Evolutionary conservation across 257 asterid species (phyloP).

Genomic region (Linaria vulgaris): DNA sequence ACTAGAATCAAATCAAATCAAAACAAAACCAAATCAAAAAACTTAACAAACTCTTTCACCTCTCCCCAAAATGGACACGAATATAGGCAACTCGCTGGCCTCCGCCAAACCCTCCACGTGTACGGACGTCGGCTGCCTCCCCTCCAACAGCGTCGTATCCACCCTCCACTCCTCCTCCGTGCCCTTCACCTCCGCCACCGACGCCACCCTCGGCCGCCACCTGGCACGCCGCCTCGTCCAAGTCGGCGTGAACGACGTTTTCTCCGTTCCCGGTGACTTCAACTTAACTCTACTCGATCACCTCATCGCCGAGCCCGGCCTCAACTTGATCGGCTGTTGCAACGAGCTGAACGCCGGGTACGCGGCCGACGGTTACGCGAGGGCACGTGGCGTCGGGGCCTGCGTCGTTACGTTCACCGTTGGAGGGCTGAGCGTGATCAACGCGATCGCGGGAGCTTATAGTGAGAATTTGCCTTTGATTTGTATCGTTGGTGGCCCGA

Average conservation of each 20-base stretch:
- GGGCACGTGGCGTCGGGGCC: slow-evolving; percentile 44
- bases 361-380: slow-evolving; percentile 48
- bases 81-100: slow-evolving; percentile 20
- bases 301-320: slow-evolving; percentile 42
- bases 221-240: slow-evolving; percentile 43
- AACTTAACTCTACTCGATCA: slow-evolving; percentile 44
- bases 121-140: slow-evolving; percentile 32
- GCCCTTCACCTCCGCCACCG: slow-evolving; percentile 24
- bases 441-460: slow-evolving; percentile 45
- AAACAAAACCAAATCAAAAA: too few relatives aligned
- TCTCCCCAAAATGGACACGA: slow-evolving; percentile 26
- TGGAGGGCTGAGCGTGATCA: slow-evolving; percentile 42
- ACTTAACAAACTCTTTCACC: background rate
- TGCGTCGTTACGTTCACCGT: slow-evolving; percentile 46
- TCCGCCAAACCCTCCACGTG: slow-evolving; percentile 15
- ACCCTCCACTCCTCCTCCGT: slow-evolving; percentile 27
- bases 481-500: slow-evolving; percentile 49
- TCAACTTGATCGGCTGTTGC: slow-evolving; percentile 45
- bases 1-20: background rate
- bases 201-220: slow-evolving; percentile 47
- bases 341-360: slow-evolving; percentile 48
- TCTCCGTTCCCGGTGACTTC: slow-evolving; percentile 45
- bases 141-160: slow-evolving; percentile 27
- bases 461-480: slow-evolving; percentile 47
- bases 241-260: slow-evolving; percentile 43